These are phyloP conservation scores for Cladobotryum protrusum DNA, from an alignment of 2,329 filamentous ascomycete genomes.

Conservation along the genomic window DNA sequence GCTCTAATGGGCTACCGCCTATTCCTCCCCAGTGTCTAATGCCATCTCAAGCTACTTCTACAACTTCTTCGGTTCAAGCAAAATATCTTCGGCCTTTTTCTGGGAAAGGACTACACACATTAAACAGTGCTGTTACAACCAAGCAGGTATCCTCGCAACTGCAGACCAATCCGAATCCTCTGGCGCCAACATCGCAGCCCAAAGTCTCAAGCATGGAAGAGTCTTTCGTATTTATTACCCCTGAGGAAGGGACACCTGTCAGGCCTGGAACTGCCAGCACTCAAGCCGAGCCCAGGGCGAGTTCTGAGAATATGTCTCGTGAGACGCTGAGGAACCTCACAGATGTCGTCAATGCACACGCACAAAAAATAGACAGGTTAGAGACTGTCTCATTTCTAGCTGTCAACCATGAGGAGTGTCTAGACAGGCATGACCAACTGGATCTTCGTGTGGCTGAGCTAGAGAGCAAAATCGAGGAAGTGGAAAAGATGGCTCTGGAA, in stretches of 20 bases:
- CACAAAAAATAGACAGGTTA: conserved; percentile 59
- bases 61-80: conserved; percentile 43
- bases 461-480: conserved; percentile 56
- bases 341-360: conserved; percentile 53
- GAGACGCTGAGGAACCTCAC: conserved; percentile 40
- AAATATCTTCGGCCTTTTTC: conserved; percentile 50
- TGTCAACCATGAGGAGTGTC: conserved; percentile 60
- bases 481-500: conserved; percentile 49
- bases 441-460: conserved; percentile 65
- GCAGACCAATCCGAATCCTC: not conserved
- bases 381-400: conserved; percentile 66
- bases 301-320: conserved; percentile 21
- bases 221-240: conserved; percentile 21
- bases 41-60: conserved; percentile 48
- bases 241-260: conserved; percentile 12
- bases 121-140: conserved; percentile 31
- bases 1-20: conserved; percentile 33
- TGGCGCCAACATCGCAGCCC: conserved; percentile 11
- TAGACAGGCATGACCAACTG: conserved; percentile 59
- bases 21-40: conserved; percentile 46
- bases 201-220: conserved; percentile 16
- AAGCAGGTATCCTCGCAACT: conserved; percentile 23
- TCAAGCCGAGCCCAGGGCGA: conserved; percentile 22
- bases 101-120: conserved; percentile 49
- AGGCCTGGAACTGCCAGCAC: conserved; percentile 19